Evolutionary conservation across 495 filamentous ascomycete genomes (phyloP).

Genomic region (Penicillium subrubescens): DNA sequence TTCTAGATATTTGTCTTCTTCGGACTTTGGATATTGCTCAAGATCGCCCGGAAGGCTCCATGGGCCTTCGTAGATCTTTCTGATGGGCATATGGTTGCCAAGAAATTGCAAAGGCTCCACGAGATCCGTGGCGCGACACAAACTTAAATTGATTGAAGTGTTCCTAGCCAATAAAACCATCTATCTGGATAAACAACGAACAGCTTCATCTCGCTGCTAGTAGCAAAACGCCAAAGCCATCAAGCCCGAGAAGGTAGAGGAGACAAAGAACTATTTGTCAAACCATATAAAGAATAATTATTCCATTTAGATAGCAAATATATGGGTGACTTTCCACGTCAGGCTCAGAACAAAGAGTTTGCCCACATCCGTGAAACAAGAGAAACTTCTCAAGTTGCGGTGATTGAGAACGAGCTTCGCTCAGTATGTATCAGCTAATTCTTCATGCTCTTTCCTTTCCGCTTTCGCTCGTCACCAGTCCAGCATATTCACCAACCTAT

Average conservation of each 20-base stretch:
- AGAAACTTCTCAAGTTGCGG: not conserved
- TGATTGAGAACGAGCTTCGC: not conserved
- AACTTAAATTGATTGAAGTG: not conserved
- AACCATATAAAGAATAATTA: too few relatives aligned
- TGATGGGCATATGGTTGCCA: not conserved
- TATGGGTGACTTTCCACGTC: too few relatives aligned
- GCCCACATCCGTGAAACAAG: not conserved
- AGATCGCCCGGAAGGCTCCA: not conserved
- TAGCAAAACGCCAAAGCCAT: not conserved
- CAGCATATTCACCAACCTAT: constrained; percentile 1
- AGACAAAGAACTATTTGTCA: too few relatives aligned
- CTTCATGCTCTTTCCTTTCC: not conserved
- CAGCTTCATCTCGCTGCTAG: not conserved
- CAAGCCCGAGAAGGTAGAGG: not conserved
- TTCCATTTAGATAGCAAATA: too few relatives aligned
- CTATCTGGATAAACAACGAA: not conserved
- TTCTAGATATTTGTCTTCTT: not conserved
- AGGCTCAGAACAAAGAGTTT: not conserved
- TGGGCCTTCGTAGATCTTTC: not conserved
- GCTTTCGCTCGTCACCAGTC: not conserved
- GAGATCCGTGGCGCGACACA: not conserved
- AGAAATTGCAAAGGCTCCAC: not conserved
- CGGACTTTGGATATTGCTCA: not conserved
- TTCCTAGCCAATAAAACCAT: not conserved
- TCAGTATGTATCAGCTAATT: not conserved